These are phyloP conservation scores for Candida corydali DNA, from an alignment of 805 yeast species.

Conservation along the genomic window DNA sequence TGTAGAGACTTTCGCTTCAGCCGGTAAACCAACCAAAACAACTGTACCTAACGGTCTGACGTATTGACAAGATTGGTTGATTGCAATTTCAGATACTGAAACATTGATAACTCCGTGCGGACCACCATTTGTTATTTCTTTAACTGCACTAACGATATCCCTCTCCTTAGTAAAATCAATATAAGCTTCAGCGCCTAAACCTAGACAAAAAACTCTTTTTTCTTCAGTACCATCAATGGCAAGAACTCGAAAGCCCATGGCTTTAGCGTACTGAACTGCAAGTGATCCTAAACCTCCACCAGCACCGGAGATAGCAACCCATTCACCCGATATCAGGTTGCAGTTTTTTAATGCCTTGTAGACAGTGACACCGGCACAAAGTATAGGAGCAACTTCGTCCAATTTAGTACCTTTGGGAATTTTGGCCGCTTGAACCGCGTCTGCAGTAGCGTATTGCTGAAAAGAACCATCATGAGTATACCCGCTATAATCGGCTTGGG, in stretches of 20 bases:
- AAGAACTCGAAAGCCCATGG: conserved; percentile 70
- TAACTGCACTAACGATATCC: conserved; percentile 53
- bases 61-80: conserved; percentile 54
- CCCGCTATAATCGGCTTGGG: conserved; percentile 62
- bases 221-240: conserved; percentile 71
- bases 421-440: conserved; percentile 80
- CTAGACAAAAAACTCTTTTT: conserved; percentile 49
- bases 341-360: conserved; percentile 88
- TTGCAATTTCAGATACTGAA: conserved; percentile 68
- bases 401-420: conserved; percentile 73
- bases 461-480: conserved; percentile 88
- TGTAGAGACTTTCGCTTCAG: conserved; percentile 67
- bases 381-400: conserved; percentile 73
- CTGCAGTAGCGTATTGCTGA: conserved; percentile 88
- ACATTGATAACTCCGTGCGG: conserved; percentile 75
- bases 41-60: conserved; percentile 31
- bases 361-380: conserved; percentile 90
- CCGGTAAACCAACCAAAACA: conserved; percentile 67
- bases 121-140: conserved; percentile 63
- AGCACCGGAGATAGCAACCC: conserved; percentile 77
- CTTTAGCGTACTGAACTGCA: conserved; percentile 71
- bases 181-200: conserved; percentile 64
- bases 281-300: conserved; percentile 78
- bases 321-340: conserved; percentile 61
- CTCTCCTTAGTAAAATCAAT: conserved; percentile 55